Base-by-base conservation (phyloP, 306 rosid species). In the Dryas drummondii region DNA sequence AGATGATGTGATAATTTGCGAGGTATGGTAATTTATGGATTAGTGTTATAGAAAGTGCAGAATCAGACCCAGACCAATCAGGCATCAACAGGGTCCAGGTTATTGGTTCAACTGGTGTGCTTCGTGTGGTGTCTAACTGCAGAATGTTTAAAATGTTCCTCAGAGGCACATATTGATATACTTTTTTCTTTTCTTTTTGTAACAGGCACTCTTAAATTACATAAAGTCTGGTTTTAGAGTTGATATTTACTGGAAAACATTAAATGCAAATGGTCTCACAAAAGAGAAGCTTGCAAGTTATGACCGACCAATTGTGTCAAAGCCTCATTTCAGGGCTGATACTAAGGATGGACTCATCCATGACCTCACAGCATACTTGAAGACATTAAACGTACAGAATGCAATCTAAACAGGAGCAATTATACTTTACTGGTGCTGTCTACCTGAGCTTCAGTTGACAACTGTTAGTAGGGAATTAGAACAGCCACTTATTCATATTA, bases 221-320 rank as follows among this genome's bases (percentile, higher is more conserved):
- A 22, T 55, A 7, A 63, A 76, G 49, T 46, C 63, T 19, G 78
- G 78, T 44, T 82, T 82, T 66, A 74, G 75, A 63, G 63, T 74
- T 26, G 76, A 78, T 74, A 56, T 50, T 64, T 82, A 82, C 70
- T 78, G 86, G 86, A 55, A 74, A 78, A 64, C 82, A 70, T 57
- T 82, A 44, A 82, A 55, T 50, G 66, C 74, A 69, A 82, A 82
- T 56, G 80, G 86, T 27, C 77, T 78, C 70, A 82, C 78, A 50
- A 82, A 69, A 78, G 72, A 74, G 59, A 78, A 64, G 69, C 82
- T 82, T 70, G 82, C 82, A 56, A 82, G 82, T 74, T 78, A 78
- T 82, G 86, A 82, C 67, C 86, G 80, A 44, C 82, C 80, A 42
- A 82, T 70, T 57, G 60, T 78, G 51, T 82, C 78, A n/a, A 80